Evolutionary conservation across 2,329 filamentous ascomycete genomes (phyloP).

Genomic region (Cladosporium velox): DNA sequence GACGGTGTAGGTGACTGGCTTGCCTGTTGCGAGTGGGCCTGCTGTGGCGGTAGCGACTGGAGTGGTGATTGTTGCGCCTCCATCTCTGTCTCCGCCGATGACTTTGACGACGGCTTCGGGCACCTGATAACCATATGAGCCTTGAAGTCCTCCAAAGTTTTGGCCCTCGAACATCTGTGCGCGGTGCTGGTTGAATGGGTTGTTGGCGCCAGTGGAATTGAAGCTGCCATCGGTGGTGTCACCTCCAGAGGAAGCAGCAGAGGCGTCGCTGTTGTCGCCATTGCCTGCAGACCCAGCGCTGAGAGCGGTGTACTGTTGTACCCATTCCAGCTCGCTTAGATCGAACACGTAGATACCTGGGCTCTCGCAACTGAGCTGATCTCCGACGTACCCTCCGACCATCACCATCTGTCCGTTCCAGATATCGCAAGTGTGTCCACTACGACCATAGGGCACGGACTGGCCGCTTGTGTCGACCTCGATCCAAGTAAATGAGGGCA

Average conservation of each 20-base stretch:
- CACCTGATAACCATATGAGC: slow-evolving; percentile 67
- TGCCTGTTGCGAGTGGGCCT: slow-evolving; percentile 71
- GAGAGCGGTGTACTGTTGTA: slow-evolving; percentile 67
- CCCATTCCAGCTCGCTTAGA: slow-evolving; percentile 68
- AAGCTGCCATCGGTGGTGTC: slow-evolving; percentile 24
- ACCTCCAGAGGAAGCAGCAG: slow-evolving; percentile 18
- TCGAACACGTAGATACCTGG: slow-evolving; percentile 78
- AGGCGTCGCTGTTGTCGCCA: slow-evolving; percentile 27
- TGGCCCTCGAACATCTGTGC: slow-evolving; percentile 48
- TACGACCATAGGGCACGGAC: slow-evolving; percentile 58
- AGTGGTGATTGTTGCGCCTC: slow-evolving; percentile 68
- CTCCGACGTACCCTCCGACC: slow-evolving; percentile 69
- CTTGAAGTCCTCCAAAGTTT: slow-evolving; percentile 59
- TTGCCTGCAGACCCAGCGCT: slow-evolving; percentile 52
- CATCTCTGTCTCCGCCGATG: slow-evolving; percentile 67
- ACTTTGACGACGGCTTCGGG: slow-evolving; percentile 63
- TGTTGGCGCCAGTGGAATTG: slow-evolving; percentile 34
- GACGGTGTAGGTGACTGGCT: slow-evolving; percentile 68
- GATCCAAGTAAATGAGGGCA: slow-evolving; percentile 82
- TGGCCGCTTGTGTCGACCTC: slow-evolving; percentile 58
- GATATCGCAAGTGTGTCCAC: slow-evolving; percentile 74
- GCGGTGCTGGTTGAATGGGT: slow-evolving; percentile 54
- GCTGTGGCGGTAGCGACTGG: slow-evolving; percentile 64
- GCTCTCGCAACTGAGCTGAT: slow-evolving; percentile 63
- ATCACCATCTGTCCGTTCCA: slow-evolving; percentile 82